Evolutionary conservation across 352 stramenopile species (phyloP), one percentile per base, ranked within the genome.

Genomic region (Pythium graminicola): DNA sequence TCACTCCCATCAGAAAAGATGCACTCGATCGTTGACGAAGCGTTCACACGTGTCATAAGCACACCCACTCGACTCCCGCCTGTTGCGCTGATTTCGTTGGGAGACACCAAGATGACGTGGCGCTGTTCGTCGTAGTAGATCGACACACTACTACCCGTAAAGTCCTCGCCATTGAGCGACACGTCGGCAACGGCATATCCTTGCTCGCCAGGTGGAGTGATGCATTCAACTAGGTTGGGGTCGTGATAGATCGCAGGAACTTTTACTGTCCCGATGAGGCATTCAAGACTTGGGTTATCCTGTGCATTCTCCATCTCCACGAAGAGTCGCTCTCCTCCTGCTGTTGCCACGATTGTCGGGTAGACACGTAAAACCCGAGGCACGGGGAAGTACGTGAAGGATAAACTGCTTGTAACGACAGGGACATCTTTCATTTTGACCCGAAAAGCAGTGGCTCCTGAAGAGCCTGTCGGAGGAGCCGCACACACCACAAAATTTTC

Each of bases 81-180:
- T 8, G 19, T 9, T 17, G 40, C 22, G 10, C 17, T 38, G 31
- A 63, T 47, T 24, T 57, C 32, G 1, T 14, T 16, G 0, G 46
- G 40, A 19, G 14, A 40, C 6, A 54, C 39, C 1, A 14, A 32
- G 16, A 41, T 36, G 5, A 63, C 41, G 24, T 22, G 45, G 27
- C 14, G 32, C 14, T n/a, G 26, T 17, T 65, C 57, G 27, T 65
- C 29, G 26, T 53, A 65, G 10, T 48, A 52, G 9, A 65, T 9
- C 1, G 23, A 20, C 2, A 36, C 24, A 13, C 8, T 42, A 29
- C 50, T 52, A 6, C 13, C 28, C n/a, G 29, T 53, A 22, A 60
- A 65, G 22, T 60, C 45, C 7, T 49, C 44, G 13, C 44, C 57
- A 39, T 65, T 59, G 13, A 54, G 22, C 20, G 57, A 60, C 11